A percentile compares a stretch with the other conserved stretches of the same genome.
Conservation (phyloP, 345 rosid genomes). For the Combretum micranthum region DNA sequence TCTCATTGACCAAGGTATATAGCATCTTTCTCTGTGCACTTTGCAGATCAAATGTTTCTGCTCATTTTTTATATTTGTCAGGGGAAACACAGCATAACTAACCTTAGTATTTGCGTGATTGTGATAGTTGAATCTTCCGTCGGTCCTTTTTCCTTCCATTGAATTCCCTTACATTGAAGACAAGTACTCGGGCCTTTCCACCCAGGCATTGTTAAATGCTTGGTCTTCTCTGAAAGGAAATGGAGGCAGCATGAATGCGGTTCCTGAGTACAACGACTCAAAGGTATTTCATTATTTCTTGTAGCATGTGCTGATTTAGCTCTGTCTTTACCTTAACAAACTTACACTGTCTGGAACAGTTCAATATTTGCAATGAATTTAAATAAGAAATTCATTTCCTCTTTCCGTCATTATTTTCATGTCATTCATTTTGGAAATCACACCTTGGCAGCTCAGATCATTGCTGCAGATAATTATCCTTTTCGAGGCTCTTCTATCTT, state of each 20-base stretch:
- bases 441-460: too few relatives aligned
- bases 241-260: conserved; percentile 18
- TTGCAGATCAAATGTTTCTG: conserved; percentile 2
- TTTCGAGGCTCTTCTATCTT: too few relatives aligned
- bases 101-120: conserved; percentile 8
- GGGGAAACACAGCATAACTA: background rate
- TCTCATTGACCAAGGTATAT: conserved; percentile 67
- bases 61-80: background rate
- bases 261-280: conserved; percentile 26
- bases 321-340: background rate
- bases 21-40: background rate
- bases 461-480: too few relatives aligned
- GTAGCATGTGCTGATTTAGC: background rate
- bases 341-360: background rate
- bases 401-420: too few relatives aligned
- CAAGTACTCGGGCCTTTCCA: conserved; percentile 76
- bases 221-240: conserved; percentile 56
- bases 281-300: conserved; percentile 36
- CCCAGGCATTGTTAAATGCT: conserved; percentile 51
- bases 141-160: conserved; percentile 69
- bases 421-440: too few relatives aligned
- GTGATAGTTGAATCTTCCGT: conserved; percentile 76
- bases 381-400: background rate
- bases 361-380: background rate
- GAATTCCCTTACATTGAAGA: conserved; percentile 77